Evolutionary conservation across 352 stramenopile genomes (phyloP), one percentile per base, ranked within the genome.

Genomic region (Phytophthora aleatoria): DNA sequence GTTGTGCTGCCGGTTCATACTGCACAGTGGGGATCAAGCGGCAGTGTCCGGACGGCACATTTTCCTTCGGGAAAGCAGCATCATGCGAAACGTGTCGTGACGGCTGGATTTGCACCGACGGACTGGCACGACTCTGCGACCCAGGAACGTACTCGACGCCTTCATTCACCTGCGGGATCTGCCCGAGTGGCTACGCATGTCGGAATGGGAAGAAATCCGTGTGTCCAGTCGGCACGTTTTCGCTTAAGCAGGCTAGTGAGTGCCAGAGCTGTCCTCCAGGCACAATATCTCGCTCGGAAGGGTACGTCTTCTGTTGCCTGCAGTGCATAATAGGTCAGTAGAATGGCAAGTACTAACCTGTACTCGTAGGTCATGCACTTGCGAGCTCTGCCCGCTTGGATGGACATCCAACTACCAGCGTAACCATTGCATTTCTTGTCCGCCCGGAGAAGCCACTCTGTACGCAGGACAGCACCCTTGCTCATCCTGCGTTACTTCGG

Each of bases 81-180:
- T 65, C 61, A 20, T 90, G 81, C 38, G 79, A 90, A 30, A 43
- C 42, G 0, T 90, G 81, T 56, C 81, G 81, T 3, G 71, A 86
- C 15, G 81, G 79, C 3, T 89, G 79, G 79, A 86, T 90, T 55
- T 90, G 81, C 56, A 56, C 86, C 9, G 67, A 76, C 39, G 81
- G 81, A 27, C 66, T 83, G 39, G 79, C 75, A 50, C 63, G 71
- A 26, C 60, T 90, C 6, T 90, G 81, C 31, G 64, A 82, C 3
- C 67, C 79, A 20, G 81, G 81, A n/a, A 89, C 79, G 8, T 90
- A 74, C 50, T 75, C 74, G 2, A 77, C 77, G 0, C 50, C 67
- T 10, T 61, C 63, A 24, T 76, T 67, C 9, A 70, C 69, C 5
- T 90, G 81, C 27, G 64, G 12, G 0, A 50, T 71, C 15, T 90